phyloP scores from a whole-genome alignment of 305 asterid genomes.

The Solanum chacoense region DNA sequence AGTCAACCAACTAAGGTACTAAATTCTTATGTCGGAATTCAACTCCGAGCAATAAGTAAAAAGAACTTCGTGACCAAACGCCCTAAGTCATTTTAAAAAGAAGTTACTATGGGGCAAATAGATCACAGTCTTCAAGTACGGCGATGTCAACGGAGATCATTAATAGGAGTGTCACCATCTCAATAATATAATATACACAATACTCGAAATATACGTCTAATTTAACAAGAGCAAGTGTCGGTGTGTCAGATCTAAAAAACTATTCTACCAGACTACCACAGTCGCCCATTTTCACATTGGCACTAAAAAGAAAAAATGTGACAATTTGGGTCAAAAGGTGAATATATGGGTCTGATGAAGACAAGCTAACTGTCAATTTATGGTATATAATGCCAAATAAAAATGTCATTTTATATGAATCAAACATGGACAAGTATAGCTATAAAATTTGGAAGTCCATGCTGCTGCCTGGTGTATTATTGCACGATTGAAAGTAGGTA shows the following conservation, averaged over 20 bases:
- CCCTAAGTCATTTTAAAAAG: not conserved
- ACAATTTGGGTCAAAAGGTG: not conserved
- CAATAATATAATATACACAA: constrained; percentile 5
- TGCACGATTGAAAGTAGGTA: not conserved
- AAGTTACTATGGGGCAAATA: not conserved
- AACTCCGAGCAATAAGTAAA: not conserved
- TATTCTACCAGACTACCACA: not conserved
- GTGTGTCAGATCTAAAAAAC: constrained; percentile 7
- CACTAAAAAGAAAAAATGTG: not conserved
- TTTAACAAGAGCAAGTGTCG: constrained; percentile 17
- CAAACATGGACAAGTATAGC: not conserved
- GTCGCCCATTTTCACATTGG: not conserved
- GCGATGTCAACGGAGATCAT: constrained; percentile 18
- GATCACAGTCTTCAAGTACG: not conserved
- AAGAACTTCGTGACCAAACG: not conserved
- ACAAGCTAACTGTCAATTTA: not conserved
- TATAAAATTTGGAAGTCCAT: not conserved
- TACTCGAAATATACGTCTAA: constrained; percentile 11
- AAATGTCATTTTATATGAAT: not conserved
- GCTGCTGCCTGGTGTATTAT: not conserved
- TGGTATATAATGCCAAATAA: not conserved
- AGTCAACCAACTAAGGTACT: no score
- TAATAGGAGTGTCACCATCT: constrained; percentile 1
- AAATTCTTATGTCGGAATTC: no score
- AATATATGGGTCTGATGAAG: not conserved